These are phyloP conservation scores for Protea cynaroides DNA, from an alignment of 164 flowering plant species.

Conservation along the genomic window DNA sequence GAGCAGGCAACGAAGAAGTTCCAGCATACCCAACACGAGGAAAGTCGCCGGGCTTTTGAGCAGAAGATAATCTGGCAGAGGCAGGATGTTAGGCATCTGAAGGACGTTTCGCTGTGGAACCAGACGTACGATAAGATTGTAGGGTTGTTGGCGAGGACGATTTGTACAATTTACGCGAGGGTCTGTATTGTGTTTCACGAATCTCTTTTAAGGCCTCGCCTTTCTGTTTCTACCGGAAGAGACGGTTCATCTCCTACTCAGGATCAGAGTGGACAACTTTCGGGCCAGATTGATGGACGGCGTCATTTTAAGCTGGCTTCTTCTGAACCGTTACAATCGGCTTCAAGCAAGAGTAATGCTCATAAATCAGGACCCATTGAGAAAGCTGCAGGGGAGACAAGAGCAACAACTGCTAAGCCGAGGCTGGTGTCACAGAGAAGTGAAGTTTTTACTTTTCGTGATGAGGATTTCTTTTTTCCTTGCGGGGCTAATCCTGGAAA, in stretches of 20 bases:
- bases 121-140: conserved; percentile 84
- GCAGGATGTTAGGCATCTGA: conserved; percentile 77
- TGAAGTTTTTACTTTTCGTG: conserved; percentile 29
- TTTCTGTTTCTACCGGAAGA: conserved; percentile 13
- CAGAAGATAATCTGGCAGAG: conserved; percentile 85
- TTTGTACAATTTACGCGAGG: conserved; percentile 75
- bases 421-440: conserved; percentile 26
- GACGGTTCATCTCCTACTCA: conserved; percentile 21
- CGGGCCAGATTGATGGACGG: conserved; percentile 22
- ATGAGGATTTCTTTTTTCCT: conserved; percentile 52
- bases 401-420: conserved; percentile 20
- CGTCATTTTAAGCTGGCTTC: conserved; percentile 17
- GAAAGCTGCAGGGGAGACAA: conserved; percentile 22
- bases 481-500: conserved; percentile 77
- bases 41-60: conserved; percentile 63
- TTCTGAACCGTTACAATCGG: conserved; percentile 30
- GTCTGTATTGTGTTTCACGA: conserved; percentile 60
- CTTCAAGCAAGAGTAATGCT: conserved; percentile 21
- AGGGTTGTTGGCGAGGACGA: conserved; percentile 76
- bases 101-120: conserved; percentile 78
- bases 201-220: conserved; percentile 14
- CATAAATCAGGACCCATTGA: conserved; percentile 32
- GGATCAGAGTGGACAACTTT: conserved; percentile 22
- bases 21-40: conserved; percentile 67
- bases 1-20: conserved; percentile 77